A percentile compares a stretch with the other conserved stretches of the same genome.
phyloP scores from a whole-genome alignment of 2,329 filamentous ascomycete genomes.

The Nannizziopsis arthrosporioides region DNA sequence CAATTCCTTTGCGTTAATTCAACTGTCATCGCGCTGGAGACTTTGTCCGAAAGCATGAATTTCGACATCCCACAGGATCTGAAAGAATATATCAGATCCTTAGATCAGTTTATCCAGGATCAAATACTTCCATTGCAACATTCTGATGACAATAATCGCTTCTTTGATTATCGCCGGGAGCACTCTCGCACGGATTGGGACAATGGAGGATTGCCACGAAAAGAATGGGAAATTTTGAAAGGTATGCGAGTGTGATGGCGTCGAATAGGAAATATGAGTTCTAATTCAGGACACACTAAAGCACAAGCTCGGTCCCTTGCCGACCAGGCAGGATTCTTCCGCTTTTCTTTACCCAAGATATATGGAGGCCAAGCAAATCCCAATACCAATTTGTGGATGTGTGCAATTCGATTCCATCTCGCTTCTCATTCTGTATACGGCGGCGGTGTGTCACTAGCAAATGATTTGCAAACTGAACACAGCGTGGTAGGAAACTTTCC shows the following conservation, averaged over 20 bases:
- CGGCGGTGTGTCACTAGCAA: conserved; percentile 47
- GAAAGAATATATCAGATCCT: conserved; percentile 35
- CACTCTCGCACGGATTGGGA: conserved; percentile 52
- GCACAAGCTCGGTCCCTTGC: conserved; percentile 40
- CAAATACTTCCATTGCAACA: conserved; percentile 46
- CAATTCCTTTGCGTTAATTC: background rate
- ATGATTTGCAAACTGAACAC: conserved; percentile 55
- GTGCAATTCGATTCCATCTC: conserved; percentile 49
- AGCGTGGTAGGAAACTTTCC: conserved; percentile 52
- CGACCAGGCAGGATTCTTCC: conserved; percentile 50
- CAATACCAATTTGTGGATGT: conserved; percentile 51
- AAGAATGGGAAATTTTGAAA: conserved; percentile 49
- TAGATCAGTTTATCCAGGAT: conserved; percentile 47
- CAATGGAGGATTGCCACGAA: conserved; percentile 43
- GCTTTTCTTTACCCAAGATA: conserved; percentile 45
- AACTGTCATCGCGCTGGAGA: background rate
- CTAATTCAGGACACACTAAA: conserved; percentile 8
- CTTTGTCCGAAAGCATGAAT: conserved; percentile 33
- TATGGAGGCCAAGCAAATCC: conserved; percentile 44
- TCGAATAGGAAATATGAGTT: background rate
- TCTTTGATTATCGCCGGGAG: conserved; percentile 55
- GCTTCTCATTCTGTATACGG: conserved; percentile 39
- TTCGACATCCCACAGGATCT: conserved; percentile 46
- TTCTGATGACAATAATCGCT: conserved; percentile 48
- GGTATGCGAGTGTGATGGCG: background rate